These are phyloP conservation scores for Auricularia cornea DNA, from an alignment of 768 basidiomycete genomes.

Conservation along the genomic window DNA sequence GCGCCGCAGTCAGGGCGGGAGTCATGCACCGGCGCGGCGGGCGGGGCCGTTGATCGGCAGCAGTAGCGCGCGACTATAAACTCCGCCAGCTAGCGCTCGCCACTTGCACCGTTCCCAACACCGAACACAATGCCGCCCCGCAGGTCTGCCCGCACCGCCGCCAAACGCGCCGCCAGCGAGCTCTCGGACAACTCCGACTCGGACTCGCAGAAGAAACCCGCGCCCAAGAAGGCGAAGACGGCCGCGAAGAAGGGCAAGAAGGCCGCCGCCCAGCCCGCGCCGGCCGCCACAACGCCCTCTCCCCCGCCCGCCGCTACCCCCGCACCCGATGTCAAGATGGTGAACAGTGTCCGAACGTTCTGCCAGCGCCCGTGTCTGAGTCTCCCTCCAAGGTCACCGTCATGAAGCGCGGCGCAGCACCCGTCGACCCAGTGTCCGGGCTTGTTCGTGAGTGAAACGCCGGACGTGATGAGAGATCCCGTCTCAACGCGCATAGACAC, in stretches of 20 bases:
- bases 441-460: conserved; percentile 34
- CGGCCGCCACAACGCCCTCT: conserved; percentile 8
- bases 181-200: conserved; percentile 23
- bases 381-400: conserved; percentile 30
- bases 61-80: too few species aligned
- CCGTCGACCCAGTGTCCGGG: conserved; percentile 41
- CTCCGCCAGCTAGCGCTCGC: too few species aligned
- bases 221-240: conserved; percentile 14
- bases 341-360: conserved; percentile 10
- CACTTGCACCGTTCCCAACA: too few species aligned
- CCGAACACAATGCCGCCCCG: background rate
- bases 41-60: too few species aligned
- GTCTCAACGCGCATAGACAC: conserved; percentile 26
- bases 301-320: conserved; percentile 6
- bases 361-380: background rate
- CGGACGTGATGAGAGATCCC: background rate
- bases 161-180: conserved; percentile 26
- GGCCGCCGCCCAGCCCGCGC: conserved; percentile 5
- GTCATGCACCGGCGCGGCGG: too few species aligned
- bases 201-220: conserved; percentile 1
- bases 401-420: conserved; percentile 46
- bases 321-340: conserved; percentile 35
- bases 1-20: too few species aligned
- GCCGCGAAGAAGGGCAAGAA: conserved; percentile 8
- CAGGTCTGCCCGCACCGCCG: conserved; percentile 20